Evolutionary conservation across 352 stramenopile genomes (phyloP).

Genomic region (Globisporangium barbulae): DNA sequence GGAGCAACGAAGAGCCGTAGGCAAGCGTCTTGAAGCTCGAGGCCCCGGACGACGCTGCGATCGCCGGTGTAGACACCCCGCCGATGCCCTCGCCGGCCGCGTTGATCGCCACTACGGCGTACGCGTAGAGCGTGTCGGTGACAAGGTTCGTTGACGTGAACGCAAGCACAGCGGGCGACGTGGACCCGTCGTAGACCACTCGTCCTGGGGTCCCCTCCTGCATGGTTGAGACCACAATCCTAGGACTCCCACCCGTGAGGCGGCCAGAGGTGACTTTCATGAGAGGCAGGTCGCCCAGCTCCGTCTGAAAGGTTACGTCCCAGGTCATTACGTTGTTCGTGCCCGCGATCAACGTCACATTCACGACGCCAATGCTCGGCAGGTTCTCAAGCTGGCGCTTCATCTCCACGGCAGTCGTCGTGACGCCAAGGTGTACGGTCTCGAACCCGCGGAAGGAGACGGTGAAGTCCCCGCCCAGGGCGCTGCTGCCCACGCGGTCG

Average conservation of each 20-base stretch:
- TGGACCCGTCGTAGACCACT: conserved; percentile 91
- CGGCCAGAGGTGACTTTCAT: conserved; percentile 89
- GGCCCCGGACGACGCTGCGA: conserved; percentile 90
- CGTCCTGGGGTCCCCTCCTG: conserved; percentile 87
- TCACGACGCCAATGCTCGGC: conserved; percentile 69
- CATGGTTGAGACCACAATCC: conserved; percentile 67
- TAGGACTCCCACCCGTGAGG: conserved; percentile 65
- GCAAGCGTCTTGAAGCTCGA: conserved; percentile 86
- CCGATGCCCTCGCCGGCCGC: conserved; percentile 88
- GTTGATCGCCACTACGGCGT: conserved; percentile 91
- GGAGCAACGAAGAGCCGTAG: conserved; percentile 74
- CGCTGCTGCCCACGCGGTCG: conserved; percentile 37
- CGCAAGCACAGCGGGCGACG: conserved; percentile 67
- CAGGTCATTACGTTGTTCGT: conserved; percentile 76
- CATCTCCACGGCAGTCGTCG: conserved; percentile 58
- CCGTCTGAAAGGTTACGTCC: conserved; percentile 91
- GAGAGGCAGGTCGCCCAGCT: conserved; percentile 91
- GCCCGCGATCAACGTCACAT: conserved; percentile 46
- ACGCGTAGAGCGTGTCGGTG: conserved; percentile 90
- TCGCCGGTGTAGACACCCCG: conserved; percentile 83
- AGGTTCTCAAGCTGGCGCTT: conserved; percentile 90
- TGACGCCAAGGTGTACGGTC: conserved; percentile 61
- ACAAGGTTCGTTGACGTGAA: conserved; percentile 84
- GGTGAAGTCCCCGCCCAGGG: conserved; percentile 78
- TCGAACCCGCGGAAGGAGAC: conserved; percentile 75